Evolutionary conservation across 768 basidiomycete species (phyloP).

Genomic region (Trametopsis cervina): DNA sequence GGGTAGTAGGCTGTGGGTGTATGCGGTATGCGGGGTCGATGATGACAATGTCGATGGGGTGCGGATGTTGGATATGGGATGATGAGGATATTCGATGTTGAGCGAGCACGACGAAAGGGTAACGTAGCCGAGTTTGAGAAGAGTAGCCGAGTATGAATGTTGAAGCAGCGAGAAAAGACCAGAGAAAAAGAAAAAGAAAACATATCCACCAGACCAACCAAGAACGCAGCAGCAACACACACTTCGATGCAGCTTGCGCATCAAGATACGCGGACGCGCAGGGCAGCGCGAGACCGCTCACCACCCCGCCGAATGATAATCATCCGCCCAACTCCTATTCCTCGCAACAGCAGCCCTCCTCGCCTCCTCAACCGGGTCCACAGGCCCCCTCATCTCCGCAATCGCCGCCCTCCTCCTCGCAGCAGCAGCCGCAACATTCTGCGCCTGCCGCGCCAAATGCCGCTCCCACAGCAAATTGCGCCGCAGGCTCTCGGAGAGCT

Average conservation of each 20-base stretch:
- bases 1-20: too few species aligned
- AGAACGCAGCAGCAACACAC: not conserved
- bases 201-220: not conserved
- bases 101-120: too few species aligned
- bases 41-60: too few species aligned
- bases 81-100: too few species aligned
- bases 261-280: not conserved
- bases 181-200: not conserved
- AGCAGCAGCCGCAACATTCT: slow-evolving; percentile 35
- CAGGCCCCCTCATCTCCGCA: slow-evolving; percentile 17
- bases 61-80: too few species aligned
- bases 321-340: slow-evolving; percentile 63
- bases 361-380: slow-evolving; percentile 34
- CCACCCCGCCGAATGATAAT: slow-evolving; percentile 64
- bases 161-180: not conserved
- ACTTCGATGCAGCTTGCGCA: not conserved
- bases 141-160: too few species aligned
- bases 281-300: slow-evolving; percentile 17
- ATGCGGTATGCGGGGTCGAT: too few species aligned
- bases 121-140: too few species aligned
- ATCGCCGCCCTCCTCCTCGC: slow-evolving; percentile 21
- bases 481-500: slow-evolving; percentile 79
- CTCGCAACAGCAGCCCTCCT: slow-evolving; percentile 42
- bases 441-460: slow-evolving; percentile 51
- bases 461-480: slow-evolving; percentile 79